Conservation (phyloP, 768 basidiomycete genomes). For the Naematelia aurantialba region DNA sequence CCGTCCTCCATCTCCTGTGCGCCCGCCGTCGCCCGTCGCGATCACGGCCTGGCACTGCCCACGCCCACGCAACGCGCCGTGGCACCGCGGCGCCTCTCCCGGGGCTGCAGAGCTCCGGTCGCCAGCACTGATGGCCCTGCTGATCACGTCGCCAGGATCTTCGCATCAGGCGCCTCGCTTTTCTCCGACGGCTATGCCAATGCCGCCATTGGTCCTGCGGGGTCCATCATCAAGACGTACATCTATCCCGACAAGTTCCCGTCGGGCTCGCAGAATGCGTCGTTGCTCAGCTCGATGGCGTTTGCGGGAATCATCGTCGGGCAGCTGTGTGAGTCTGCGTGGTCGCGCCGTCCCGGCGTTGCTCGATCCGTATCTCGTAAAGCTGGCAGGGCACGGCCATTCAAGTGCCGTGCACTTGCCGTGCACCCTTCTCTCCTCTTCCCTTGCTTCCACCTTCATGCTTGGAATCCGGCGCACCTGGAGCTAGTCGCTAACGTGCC, state of each 20-base stretch:
- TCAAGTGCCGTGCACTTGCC: not conserved
- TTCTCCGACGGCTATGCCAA: slow-evolving; percentile 26
- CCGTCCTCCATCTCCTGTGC: not conserved
- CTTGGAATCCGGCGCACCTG: too few species aligned
- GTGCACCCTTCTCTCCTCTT: not conserved
- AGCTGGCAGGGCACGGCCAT: too few species aligned
- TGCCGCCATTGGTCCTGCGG: slow-evolving; percentile 34
- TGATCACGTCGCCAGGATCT: not conserved
- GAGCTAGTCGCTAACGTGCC: not conserved
- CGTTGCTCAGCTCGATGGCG: slow-evolving; percentile 62
- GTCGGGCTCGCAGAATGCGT: slow-evolving; percentile 59
- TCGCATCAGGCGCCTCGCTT: not conserved
- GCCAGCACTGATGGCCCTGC: not conserved
- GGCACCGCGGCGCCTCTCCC: too few species aligned
- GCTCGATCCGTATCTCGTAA: slow-evolving; percentile 8
- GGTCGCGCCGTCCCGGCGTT: slow-evolving; percentile 23
- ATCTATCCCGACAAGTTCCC: slow-evolving; percentile 61
- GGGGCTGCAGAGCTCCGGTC: not conserved
- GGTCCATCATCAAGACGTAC: slow-evolving; percentile 57
- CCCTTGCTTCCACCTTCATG: not conserved
- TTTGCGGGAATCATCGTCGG: slow-evolving; percentile 87
- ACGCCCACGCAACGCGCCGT: too few species aligned
- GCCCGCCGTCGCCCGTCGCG: too few species aligned
- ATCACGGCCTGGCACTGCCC: too few species aligned
- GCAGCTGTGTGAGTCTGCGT: slow-evolving; percentile 66